Conservation (phyloP, 345 rosid genomes). For the Aegle marmelos region DNA sequence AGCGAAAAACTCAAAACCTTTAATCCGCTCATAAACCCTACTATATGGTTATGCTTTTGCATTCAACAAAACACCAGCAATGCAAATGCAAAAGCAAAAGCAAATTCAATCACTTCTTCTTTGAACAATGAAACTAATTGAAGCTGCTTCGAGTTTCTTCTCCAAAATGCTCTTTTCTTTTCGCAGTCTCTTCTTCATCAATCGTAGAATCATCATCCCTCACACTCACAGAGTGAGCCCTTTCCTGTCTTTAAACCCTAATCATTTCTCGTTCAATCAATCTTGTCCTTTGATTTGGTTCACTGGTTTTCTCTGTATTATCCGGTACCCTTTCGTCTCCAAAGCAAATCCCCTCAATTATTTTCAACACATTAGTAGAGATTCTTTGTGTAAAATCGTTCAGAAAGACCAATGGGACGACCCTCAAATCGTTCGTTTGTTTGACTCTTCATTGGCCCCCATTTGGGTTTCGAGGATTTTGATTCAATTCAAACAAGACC, state of each 20-base stretch:
- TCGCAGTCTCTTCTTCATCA: conserved; percentile 40
- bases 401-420: conserved; percentile 46
- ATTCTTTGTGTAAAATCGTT: conserved; percentile 39
- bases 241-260: conserved; percentile 20
- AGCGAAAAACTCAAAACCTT: neutral
- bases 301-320: conserved; percentile 44
- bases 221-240: conserved; percentile 32
- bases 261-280: conserved; percentile 13
- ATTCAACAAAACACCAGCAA: neutral
- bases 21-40: no score
- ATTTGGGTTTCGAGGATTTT: conserved; percentile 52
- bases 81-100: neutral
- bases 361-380: conserved; percentile 26
- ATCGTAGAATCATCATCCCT: conserved; percentile 34
- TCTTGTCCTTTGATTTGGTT: conserved; percentile 43
- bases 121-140: conserved; percentile 33
- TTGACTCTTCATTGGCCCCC: conserved; percentile 41
- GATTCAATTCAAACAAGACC: conserved; percentile 45
- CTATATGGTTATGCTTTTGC: no score
- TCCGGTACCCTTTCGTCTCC: conserved; percentile 42
- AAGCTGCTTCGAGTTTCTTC: conserved; percentile 17
- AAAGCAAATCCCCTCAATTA: conserved; percentile 12
- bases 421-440: conserved; percentile 23
- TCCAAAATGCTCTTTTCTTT: conserved; percentile 50
- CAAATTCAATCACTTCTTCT: neutral